These are phyloP conservation scores for Trypanosomatidae sp. DNA, from an alignment of 208 protist genomes.

Conservation along the genomic window DNA sequence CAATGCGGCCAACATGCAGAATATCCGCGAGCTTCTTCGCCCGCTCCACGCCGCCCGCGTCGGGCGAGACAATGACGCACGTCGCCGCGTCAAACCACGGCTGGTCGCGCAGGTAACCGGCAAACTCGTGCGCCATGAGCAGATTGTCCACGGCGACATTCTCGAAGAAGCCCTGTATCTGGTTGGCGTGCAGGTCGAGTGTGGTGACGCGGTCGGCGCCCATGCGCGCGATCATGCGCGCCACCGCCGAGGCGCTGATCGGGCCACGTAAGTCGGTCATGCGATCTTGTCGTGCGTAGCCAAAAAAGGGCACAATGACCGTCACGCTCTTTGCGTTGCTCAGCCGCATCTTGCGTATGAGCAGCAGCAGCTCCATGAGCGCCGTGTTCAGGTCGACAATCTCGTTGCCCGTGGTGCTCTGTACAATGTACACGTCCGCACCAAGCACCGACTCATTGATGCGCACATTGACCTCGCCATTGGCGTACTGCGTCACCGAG, in stretches of 20 bases:
- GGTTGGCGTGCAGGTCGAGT: conserved; percentile 90
- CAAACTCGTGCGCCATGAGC: conserved; percentile 83
- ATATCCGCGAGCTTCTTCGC: conserved; percentile 83
- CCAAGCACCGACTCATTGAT: conserved; percentile 92
- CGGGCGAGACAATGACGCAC: conserved; percentile 91
- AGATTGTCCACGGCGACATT: conserved; percentile 93
- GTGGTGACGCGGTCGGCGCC: conserved; percentile 91
- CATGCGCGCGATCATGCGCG: conserved; percentile 88
- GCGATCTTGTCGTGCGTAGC: conserved; percentile 93
- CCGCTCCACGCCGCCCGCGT: conserved; percentile 94
- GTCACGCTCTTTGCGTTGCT: conserved; percentile 88
- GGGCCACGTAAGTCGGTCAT: conserved; percentile 92
- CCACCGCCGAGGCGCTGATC: conserved; percentile 92
- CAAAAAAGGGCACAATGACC: conserved; percentile 94
- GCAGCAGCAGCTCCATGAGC: conserved; percentile 86
- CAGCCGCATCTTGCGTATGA: conserved; percentile 82
- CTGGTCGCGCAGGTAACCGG: conserved; percentile 68
- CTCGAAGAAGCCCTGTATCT: conserved; percentile 95
- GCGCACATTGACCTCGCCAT: conserved; percentile 86
- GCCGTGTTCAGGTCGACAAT: conserved; percentile 74
- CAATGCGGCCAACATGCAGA: conserved; percentile 75
- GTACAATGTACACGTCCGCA: conserved; percentile 94
- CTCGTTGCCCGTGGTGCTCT: conserved; percentile 68
- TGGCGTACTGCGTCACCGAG: conserved; percentile 81
- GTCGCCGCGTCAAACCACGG: conserved; percentile 61